Base-by-base conservation (phyloP, 768 basidiomycete genomes). In the Gautieria morchelliformis region DNA sequence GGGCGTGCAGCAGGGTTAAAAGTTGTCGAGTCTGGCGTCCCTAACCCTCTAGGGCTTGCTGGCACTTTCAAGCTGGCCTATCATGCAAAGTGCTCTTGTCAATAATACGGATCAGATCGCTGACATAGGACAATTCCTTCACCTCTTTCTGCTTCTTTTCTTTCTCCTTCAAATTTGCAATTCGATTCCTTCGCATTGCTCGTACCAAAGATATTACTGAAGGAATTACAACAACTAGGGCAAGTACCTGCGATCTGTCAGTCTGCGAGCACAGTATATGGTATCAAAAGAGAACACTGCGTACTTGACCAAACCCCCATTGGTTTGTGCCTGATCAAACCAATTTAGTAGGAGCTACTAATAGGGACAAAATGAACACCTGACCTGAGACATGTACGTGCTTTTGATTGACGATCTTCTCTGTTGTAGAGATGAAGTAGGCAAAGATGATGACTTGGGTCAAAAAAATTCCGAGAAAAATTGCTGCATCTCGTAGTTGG, bases 241-340 rank as follows among this genome's bases (percentile, higher is more conserved):
- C 74, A 17, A 76, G 61, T 46, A 74, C 74, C 65, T 75, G 20
- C 6, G 51, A 37, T 30, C 15, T 41, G 32, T 10, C 30, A 39
- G 17, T 41, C 9, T 19, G 12, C 15, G 30, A n/a, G 20, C 20
- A 27, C 32, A 45, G 24, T 33, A 52, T 19, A 12, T 47, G 9
- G 20, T 2, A 20, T n/a, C 24, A 11, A 10, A 15, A 27, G 24
- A 22, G 24, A 14, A 30, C 1, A 39, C 15, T 33, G 15, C 53
- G 33, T 61, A 70, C 70, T 63, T 70, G 74, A 15, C 74, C 74
- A 64, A 75, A 76, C 1, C 70, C 68, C 69, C 73, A 74, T 51
- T 69, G 63, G 30, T 47, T 45, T 37, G 53, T 58, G 44, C 56
- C 58, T 53, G 53, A 56, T 52, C 47, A 74, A 57, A 42, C 73